Evolutionary conservation across 139 green algal species (phyloP).

Genomic region (Micractinium conductrix): DNA sequence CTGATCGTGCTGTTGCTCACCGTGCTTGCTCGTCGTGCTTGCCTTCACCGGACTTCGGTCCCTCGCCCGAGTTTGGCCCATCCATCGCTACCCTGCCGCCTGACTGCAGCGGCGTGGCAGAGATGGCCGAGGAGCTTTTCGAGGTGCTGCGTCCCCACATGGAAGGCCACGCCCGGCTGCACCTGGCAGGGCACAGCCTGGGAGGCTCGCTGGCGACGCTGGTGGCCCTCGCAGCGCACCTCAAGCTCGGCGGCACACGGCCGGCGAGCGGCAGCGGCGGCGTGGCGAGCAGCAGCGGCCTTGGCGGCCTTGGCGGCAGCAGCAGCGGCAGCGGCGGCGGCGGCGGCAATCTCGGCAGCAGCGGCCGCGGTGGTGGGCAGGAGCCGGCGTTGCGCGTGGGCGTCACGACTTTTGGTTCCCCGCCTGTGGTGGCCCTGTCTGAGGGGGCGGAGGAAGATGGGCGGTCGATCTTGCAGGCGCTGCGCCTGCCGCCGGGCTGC

Average conservation of each 20-base stretch:
- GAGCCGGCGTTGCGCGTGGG: not conserved
- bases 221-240: slow-evolving; percentile 23
- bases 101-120: slow-evolving; percentile 40
- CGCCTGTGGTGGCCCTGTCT: slow-evolving; percentile 62
- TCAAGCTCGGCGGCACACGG: slow-evolving; percentile 23
- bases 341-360: not conserved
- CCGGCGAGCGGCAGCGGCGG: slow-evolving; percentile 5
- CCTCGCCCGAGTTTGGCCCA: no score
- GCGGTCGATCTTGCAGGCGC: slow-evolving; percentile 37
- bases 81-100: no score
- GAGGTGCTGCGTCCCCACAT: slow-evolving; percentile 27
- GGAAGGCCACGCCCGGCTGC: not conserved
- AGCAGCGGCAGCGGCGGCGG: not conserved
- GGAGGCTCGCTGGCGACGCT: slow-evolving; percentile 66
- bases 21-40: no score
- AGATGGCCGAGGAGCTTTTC: slow-evolving; percentile 29
- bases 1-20: no score
- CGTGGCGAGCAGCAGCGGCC: slow-evolving; percentile 23
- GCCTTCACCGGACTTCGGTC: no score
- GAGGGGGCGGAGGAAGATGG: slow-evolving; percentile 10
- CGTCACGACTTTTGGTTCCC: slow-evolving; percentile 66
- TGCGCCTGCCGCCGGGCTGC: slow-evolving; percentile 13
- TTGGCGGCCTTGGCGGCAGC: not conserved
- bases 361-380: not conserved
- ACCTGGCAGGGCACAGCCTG: slow-evolving; percentile 67